Evolutionary conservation across 2,329 filamentous ascomycete species (phyloP).

Genomic region (Dryadomyces quercus-mongolicae): DNA sequence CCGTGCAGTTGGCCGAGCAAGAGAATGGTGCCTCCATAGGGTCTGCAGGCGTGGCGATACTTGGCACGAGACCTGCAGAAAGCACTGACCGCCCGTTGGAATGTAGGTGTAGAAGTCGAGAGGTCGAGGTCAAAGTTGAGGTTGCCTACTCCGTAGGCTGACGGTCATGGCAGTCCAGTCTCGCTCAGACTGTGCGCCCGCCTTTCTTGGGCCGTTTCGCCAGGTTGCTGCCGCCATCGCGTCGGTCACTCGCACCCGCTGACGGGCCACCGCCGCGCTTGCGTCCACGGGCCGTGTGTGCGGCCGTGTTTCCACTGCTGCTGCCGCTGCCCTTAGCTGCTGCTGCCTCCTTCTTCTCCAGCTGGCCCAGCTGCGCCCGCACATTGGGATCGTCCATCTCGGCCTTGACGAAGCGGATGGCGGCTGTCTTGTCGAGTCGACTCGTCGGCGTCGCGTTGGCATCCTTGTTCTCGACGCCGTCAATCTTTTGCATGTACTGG

Average conservation of each 20-base stretch:
- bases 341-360: constrained; percentile 33
- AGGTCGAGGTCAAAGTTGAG: no score
- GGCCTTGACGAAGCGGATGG: constrained; percentile 69
- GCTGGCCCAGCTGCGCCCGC: constrained; percentile 41
- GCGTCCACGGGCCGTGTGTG: neutral
- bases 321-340: neutral
- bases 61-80: no score
- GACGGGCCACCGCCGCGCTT: neutral
- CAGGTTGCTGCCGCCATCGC: neutral
- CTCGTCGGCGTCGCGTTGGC: constrained; percentile 28
- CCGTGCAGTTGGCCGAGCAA: no score
- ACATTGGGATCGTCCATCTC: constrained; percentile 49
- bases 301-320: neutral
- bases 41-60: no score
- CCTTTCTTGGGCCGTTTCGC: neutral
- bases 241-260: neutral
- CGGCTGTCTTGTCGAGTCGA: constrained; percentile 59
- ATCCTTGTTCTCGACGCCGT: constrained; percentile 53
- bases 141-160: no score
- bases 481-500: constrained; percentile 89
- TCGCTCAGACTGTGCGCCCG: neutral
- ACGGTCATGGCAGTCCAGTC: neutral
- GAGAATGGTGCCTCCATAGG: no score
- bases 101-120: no score
- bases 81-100: no score